Conservation (phyloP, 2,329 filamentous ascomycete genomes). For the Colletotrichum sp. region DNA sequence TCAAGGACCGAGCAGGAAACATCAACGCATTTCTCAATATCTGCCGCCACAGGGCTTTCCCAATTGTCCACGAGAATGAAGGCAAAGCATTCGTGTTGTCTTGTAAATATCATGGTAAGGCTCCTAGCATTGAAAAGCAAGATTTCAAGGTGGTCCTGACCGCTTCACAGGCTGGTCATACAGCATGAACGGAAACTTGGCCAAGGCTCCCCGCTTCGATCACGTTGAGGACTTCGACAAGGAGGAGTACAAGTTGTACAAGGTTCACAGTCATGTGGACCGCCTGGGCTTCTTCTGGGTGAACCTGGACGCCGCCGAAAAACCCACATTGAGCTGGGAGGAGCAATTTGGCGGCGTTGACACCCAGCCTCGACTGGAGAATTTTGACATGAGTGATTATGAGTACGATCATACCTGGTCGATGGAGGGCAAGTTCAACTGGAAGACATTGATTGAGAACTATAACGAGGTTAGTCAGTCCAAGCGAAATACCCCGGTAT, state of each 20-base stretch:
- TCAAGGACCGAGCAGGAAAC: conserved; percentile 18
- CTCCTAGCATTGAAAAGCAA: background rate
- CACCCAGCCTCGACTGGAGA: conserved; percentile 21
- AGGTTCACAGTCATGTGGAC: conserved; percentile 50
- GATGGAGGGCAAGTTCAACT: conserved; percentile 38
- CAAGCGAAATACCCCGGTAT: conserved; percentile 26
- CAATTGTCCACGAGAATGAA: conserved; percentile 2
- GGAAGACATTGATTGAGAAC: conserved; percentile 48
- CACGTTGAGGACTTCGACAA: conserved; percentile 43
- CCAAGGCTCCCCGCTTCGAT: conserved; percentile 48
- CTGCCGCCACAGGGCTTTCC: conserved; percentile 22
- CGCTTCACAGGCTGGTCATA: conserved; percentile 45
- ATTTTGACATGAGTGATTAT: conserved; percentile 27
- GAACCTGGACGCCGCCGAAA: conserved; percentile 45
- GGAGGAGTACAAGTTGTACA: conserved; percentile 48
- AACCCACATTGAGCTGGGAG: conserved; percentile 44
- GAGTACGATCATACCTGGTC: conserved; percentile 33
- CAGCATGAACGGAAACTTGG: conserved; percentile 43
- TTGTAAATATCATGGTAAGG: background rate
- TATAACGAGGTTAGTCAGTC: conserved; percentile 41
- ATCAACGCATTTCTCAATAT: conserved; percentile 23
- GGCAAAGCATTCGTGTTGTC: background rate
- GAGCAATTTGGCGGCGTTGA: conserved; percentile 38
- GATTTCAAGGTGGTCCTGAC: background rate
- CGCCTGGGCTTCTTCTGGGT: conserved; percentile 52